phyloP scores from a whole-genome alignment of 1,139 yeast species.

The Sugiyamaella paludigena region DNA sequence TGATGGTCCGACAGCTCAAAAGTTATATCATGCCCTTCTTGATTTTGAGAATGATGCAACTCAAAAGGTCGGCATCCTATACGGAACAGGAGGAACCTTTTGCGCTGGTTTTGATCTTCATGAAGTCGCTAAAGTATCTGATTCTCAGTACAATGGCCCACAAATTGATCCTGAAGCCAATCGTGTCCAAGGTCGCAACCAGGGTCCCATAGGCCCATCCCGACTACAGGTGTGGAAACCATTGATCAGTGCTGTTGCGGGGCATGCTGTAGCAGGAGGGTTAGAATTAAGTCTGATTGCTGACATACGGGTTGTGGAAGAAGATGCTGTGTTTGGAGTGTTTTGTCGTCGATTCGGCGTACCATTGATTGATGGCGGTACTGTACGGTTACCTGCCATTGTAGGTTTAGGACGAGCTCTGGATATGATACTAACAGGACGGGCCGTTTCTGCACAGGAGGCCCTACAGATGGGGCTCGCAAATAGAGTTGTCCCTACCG shows the following conservation, averaged over 20 bases:
- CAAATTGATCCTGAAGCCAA: no score
- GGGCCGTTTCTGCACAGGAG: background rate
- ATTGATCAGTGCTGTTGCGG: conserved; percentile 3
- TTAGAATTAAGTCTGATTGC: conserved; percentile 5
- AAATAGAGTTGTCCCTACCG: conserved; percentile 5
- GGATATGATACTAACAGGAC: conserved; percentile 5
- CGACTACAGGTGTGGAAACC: no score
- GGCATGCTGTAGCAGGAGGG: conserved; percentile 8
- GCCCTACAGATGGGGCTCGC: conserved; percentile 3
- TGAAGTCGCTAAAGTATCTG: no score
- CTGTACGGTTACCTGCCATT: background rate
- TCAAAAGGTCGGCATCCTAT: no score
- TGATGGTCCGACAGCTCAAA: no score
- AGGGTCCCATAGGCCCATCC: no score
- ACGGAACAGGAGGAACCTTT: no score
- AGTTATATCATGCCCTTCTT: no score
- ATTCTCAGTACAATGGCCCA: no score
- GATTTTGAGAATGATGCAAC: no score
- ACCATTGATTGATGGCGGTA: conserved; percentile 4
- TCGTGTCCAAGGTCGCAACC: no score
- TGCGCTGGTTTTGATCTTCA: no score
- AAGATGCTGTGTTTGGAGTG: conserved; percentile 1
- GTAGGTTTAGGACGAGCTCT: conserved; percentile 8
- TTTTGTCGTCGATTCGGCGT: conserved; percentile 1
- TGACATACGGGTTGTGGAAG: conserved; percentile 4